Base-by-base conservation (phyloP, 768 basidiomycete species). In the Sporobolomyces roseus region DNA sequence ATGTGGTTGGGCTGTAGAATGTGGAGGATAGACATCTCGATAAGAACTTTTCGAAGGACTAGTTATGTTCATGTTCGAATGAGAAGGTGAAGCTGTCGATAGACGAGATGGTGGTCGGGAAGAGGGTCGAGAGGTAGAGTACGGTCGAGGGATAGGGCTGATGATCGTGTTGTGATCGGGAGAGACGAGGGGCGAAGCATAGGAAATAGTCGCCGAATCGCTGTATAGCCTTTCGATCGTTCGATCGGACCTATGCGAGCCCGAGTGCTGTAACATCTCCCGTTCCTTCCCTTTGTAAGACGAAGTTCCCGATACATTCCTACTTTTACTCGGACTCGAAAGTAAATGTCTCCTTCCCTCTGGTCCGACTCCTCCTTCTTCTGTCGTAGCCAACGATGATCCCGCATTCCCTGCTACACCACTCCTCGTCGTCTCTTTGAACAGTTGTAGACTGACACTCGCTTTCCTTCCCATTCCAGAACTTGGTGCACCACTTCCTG, bases 381-480 rank as follows among this genome's bases (percentile, higher is more conserved):
- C 27, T 19, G 14, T 50, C 2, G 49, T 27, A 13, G 16, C 12
- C 5, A 38, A 46, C 45, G 45, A 41, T 41, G 27, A 35, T 48
- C 17, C 33, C 52, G 68, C 23, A 71, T 65, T 12, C 30, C 76
- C 70, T 9, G 73, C 14, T 30, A 27, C 30, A 27, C 35, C 32
- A 23, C 27, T 35, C 41, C 51, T 8, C 64, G 69, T 58, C 62
- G 73, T 77, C 70, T 80, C 79, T 65, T 78, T 79, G 77, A 81
- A 81, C 30, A 81, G 66, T 45, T 80, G 79, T 75, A 81, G 76
- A 13, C 78, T 78, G 58, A 81, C 77, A 72, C 77, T 78, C 17
- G 78, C 79, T 68, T 81, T 81, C 58, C 80, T 41, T 32, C 72
- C 72, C 8, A 66, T 69, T 4, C 71, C 68, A 3, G 33, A 32